Evolutionary conservation across 2,329 filamentous ascomycete species (phyloP), one percentile per base, ranked within the genome.

Genomic region (Blumeria graminis): DNA sequence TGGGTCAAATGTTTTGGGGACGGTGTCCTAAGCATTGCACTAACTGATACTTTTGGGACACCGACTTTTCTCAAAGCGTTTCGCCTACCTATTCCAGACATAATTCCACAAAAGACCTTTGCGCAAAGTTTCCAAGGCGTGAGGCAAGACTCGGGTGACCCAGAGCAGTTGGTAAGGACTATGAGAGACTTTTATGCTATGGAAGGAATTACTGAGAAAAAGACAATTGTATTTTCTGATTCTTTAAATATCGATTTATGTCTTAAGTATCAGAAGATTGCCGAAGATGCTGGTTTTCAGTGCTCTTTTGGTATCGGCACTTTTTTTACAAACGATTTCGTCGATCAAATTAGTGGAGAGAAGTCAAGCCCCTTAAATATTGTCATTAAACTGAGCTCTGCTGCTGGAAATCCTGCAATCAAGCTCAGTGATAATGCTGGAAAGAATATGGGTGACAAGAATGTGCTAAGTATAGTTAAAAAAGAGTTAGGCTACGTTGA

Each of bases 1-100:
- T 98, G 92, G 92, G 78, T 94, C 36, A 81, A 82, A 55, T 94
- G 86, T 59, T 98, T 95, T 66, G 92, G 92, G 3, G 80, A 84
- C 65, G 86, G 76, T 38, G 82, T 90, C 36, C 76, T 95, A 35
- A 81, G 83, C 6, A 89, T 98, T 62, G 89, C 92, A 1, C 72
- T 98, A 60, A 98, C 92, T 0, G 92, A 98, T 69, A 98, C 92
- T 0, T 96, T 96, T 64, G 92, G 92, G 51, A 98, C 92, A 0
- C 81, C 84, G 4, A 79, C 85, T 51, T 98, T 98, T 69, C 75
- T 98, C 55, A 78, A 80, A 59, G 82, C 86, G 0, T 98, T 98
- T 71, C 80, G 78, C 63, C 78, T 81, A 65, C 80, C 81, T 1
- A 74, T 82, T 48, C 58, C 35, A 58, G 59, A 35, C 55, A 68